These are phyloP conservation scores for Alternaria novae-zelandiae DNA, from an alignment of 2,329 filamentous ascomycete genomes.

Conservation along the genomic window DNA sequence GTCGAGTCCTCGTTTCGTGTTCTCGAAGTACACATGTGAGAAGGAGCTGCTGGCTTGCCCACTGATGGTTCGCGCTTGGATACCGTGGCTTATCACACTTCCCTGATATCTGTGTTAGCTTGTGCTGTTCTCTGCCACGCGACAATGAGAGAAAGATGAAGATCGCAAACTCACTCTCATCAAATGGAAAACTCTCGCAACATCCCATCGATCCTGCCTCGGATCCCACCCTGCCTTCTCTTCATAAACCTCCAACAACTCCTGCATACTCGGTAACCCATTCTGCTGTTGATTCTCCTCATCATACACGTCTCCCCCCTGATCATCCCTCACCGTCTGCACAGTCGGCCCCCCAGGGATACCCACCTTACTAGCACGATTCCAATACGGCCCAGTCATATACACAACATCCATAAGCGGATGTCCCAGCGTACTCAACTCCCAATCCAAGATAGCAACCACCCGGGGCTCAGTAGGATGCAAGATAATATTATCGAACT, in stretches of 20 bases:
- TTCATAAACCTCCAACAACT: constrained; percentile 69
- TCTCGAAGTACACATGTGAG: constrained; percentile 44
- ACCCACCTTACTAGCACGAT: constrained; percentile 40
- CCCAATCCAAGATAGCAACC: constrained; percentile 95
- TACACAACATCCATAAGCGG: constrained; percentile 90
- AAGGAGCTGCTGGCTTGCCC: constrained; percentile 47
- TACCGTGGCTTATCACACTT: constrained; percentile 44
- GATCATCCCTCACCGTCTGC: constrained; percentile 28
- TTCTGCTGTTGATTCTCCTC: constrained; percentile 54
- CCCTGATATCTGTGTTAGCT: constrained; percentile 24
- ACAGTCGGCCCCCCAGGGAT: constrained; percentile 44
- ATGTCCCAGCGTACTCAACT: constrained; percentile 94
- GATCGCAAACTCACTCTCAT: constrained; percentile 35
- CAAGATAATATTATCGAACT: constrained; percentile 71
- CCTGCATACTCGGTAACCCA: constrained; percentile 67
- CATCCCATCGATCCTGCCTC: constrained; percentile 40
- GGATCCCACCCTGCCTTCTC: constrained; percentile 76
- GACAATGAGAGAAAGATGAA: not conserved
- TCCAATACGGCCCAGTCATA: constrained; percentile 62
- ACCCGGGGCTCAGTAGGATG: constrained; percentile 85
- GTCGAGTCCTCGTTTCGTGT: constrained; percentile 41
- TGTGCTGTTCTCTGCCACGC: not conserved
- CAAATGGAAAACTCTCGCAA: constrained; percentile 44
- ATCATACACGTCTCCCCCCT: constrained; percentile 50
- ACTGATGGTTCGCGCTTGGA: constrained; percentile 45